Evolutionary conservation across 208 protist species (phyloP), one percentile per base, ranked within the genome.

Genomic region (Leishmania mexicana): DNA sequence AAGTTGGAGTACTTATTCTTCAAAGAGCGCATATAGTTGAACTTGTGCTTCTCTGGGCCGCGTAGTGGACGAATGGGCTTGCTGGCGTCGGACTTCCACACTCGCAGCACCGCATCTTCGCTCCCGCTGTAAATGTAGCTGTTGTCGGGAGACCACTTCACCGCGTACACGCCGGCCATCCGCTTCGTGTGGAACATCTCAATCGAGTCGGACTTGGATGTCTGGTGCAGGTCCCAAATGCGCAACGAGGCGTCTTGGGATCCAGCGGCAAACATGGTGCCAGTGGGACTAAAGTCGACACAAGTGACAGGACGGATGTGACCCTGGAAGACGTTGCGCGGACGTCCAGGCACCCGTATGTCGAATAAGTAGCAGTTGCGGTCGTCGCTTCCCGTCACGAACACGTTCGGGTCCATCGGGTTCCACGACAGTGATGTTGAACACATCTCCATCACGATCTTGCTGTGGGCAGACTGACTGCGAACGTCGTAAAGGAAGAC

Each of bases 111-210:
- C 31, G 97, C 98, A 84, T 99, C 99, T 70, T 99, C 98, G 79
- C 92, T 98, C 53, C 98, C 99, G 70, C 91, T 98, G 76, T 99
- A 93, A 77, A 99, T 92, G 87, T 97, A 99, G 68, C 89, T 94
- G 79, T 94, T 95, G 83, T 99, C 99, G 3, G 90, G 90, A 31
- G 94, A 97, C 92, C 94, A 99, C 64, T 95, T 93, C 10, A 99
- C 93, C 19, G 93, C 89, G 58, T 92, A 99, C 73, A 99, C 95
- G 64, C 91, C 94, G n/a, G 99, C 97, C 99, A 99, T 99, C 67
- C 99, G 97, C 89, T 99, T 98, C 13, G 99, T 99, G 92, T 99
- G 98, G 90, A 99, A 99, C 81, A 99, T 98, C 76, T 99, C 98
- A 67, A 92, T 83, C n/a, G 94, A 98, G 78, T 91, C 90, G 4